Evolutionary conservation across 116 monocot genomes (phyloP).

Genomic region (Iris pallida): DNA sequence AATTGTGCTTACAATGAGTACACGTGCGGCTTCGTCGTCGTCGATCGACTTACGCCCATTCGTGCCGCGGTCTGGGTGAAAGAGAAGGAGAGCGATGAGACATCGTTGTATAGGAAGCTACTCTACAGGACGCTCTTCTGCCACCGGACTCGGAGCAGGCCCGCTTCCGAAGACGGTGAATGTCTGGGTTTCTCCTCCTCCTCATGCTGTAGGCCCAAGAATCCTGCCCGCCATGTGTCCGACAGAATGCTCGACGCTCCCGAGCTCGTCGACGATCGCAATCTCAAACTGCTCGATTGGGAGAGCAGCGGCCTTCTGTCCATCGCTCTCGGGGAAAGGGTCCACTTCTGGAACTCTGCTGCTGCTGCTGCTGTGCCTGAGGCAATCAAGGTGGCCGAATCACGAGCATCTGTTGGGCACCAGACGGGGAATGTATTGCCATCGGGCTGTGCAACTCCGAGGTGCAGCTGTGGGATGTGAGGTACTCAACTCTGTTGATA

Average conservation of each 20-base stretch:
- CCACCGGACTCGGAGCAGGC: too few relatives aligned
- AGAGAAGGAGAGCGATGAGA: too few relatives aligned
- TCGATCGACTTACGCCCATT: too few relatives aligned
- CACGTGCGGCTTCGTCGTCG: too few relatives aligned
- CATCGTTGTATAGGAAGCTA: too few relatives aligned
- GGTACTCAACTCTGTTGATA: constrained; percentile 30
- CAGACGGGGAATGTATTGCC: constrained; percentile 51
- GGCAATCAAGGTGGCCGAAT: constrained; percentile 31
- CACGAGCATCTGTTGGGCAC: constrained; percentile 62
- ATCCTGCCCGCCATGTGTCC: background rate
- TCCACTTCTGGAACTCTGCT: constrained; percentile 56
- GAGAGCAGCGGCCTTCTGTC: constrained; percentile 45
- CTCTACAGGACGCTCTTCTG: too few relatives aligned
- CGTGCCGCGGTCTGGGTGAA: too few relatives aligned
- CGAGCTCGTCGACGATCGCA: constrained; percentile 54
- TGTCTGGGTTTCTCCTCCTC: too few relatives aligned
- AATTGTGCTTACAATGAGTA: too few relatives aligned
- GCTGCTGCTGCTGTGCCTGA: constrained; percentile 41
- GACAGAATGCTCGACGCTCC: constrained; percentile 52
- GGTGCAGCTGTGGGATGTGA: constrained; percentile 58
- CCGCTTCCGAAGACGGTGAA: too few relatives aligned
- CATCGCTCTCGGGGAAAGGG: constrained; percentile 48
- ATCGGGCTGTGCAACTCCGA: constrained; percentile 51
- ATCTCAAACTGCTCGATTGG: constrained; percentile 69
- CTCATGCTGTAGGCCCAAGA: too few relatives aligned